Evolutionary conservation across 2,329 filamentous ascomycete genomes (phyloP).

Genomic region (Penicillium brasilianum): DNA sequence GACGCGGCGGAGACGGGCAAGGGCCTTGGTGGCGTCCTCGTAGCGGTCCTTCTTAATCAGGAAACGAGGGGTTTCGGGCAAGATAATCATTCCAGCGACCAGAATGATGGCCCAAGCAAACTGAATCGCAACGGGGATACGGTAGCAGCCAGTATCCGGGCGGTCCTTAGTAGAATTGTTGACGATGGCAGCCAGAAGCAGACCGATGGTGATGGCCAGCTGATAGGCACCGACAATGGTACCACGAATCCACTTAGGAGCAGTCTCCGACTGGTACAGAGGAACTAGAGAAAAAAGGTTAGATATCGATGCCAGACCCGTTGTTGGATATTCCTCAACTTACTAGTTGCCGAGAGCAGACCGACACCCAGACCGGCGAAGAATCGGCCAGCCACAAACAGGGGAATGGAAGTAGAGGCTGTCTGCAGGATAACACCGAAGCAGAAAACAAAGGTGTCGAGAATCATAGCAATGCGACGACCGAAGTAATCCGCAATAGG

Average conservation of each 20-base stretch:
- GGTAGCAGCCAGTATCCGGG: slow-evolving; percentile 69
- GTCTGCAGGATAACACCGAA: slow-evolving; percentile 45
- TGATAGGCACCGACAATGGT: slow-evolving; percentile 79
- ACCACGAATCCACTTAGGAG: slow-evolving; percentile 73
- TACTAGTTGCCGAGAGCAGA: slow-evolving; percentile 77
- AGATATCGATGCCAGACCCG: background rate
- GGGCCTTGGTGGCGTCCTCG: slow-evolving; percentile 64
- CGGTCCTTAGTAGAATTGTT: slow-evolving; percentile 71
- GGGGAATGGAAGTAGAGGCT: slow-evolving; percentile 37
- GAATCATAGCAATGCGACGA: slow-evolving; percentile 49
- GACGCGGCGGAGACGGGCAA: slow-evolving; percentile 71
- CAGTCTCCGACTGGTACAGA: slow-evolving; percentile 82
- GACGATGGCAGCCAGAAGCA: slow-evolving; percentile 74
- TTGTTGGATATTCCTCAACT: slow-evolving; percentile 36
- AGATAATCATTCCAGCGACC: slow-evolving; percentile 69
- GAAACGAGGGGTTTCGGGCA: slow-evolving; percentile 84
- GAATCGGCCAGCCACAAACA: slow-evolving; percentile 57
- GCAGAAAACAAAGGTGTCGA: slow-evolving; percentile 41
- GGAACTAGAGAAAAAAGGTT: slow-evolving; percentile 27
- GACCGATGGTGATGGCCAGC: slow-evolving; percentile 78
- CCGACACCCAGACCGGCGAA: slow-evolving; percentile 67
- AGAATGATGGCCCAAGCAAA: slow-evolving; percentile 81
- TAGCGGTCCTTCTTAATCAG: slow-evolving; percentile 77
- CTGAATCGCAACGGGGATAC: slow-evolving; percentile 79
- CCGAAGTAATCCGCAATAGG: slow-evolving; percentile 43